These are phyloP conservation scores for Teunomyces barrocoloradensis DNA, from an alignment of 805 yeast genomes.

Conservation along the genomic window DNA sequence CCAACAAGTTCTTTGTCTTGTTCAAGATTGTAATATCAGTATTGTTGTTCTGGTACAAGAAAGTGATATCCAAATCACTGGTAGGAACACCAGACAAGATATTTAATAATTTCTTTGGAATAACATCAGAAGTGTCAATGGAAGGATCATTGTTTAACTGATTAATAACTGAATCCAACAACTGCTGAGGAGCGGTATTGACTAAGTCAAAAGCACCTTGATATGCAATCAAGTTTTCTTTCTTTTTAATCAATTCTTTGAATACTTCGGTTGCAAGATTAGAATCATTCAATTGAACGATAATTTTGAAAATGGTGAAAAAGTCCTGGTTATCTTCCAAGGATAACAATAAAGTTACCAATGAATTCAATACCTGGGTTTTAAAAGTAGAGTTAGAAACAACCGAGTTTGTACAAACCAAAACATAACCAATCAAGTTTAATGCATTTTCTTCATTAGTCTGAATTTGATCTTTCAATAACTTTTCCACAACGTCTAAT, in stretches of 20 bases:
- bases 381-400: constrained; percentile 67
- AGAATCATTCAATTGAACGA: constrained; percentile 82
- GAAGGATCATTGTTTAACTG: constrained; percentile 30
- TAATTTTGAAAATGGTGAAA: constrained; percentile 78
- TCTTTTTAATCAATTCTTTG: constrained; percentile 52
- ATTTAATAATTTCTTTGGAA: constrained; percentile 49
- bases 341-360: constrained; percentile 59
- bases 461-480: constrained; percentile 44
- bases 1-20: constrained; percentile 76
- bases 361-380: constrained; percentile 55
- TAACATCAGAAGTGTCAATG: constrained; percentile 21
- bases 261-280: constrained; percentile 68
- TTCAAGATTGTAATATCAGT: constrained; percentile 81
- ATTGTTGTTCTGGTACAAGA: constrained; percentile 79
- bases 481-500: constrained; percentile 69
- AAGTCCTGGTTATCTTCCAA: constrained; percentile 66
- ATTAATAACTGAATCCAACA: constrained; percentile 57
- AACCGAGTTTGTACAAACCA: constrained; percentile 69
- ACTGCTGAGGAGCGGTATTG: constrained; percentile 85
- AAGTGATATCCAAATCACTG: constrained; percentile 87
- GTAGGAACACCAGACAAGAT: constrained; percentile 91
- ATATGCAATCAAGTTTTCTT: constrained; percentile 61
- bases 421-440: constrained; percentile 65
- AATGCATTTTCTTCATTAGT: constrained; percentile 51
- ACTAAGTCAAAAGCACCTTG: constrained; percentile 97